These are phyloP conservation scores for Paramyrothecium sp. DNA, from an alignment of 2,329 filamentous ascomycete genomes.

Conservation along the genomic window DNA sequence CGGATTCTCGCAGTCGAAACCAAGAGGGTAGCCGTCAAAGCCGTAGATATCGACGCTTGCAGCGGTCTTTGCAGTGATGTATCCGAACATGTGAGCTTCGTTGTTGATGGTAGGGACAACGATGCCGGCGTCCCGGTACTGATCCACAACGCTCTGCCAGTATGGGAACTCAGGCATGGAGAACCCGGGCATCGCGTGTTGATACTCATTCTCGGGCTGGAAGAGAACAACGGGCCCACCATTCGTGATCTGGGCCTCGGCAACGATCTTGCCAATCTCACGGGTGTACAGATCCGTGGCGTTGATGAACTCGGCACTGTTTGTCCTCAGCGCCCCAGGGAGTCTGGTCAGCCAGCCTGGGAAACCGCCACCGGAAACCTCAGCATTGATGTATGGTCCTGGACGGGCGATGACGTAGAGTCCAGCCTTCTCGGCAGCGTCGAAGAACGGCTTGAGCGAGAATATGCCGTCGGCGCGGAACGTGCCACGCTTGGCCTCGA, in stretches of 20 bases:
- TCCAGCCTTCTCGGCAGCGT: slow-evolving; percentile 63
- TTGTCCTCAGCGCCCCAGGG: slow-evolving; percentile 56
- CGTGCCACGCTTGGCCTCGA: slow-evolving; percentile 66
- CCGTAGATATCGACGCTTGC: slow-evolving; percentile 39
- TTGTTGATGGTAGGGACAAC: slow-evolving; percentile 70
- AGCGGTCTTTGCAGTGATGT: slow-evolving; percentile 14
- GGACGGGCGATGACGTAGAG: slow-evolving; percentile 68
- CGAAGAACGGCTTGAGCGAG: slow-evolving; percentile 66
- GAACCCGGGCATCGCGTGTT: slow-evolving; percentile 7
- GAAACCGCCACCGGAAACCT: slow-evolving; percentile 67
- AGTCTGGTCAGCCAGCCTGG: slow-evolving; percentile 69
- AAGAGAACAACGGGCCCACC: slow-evolving; percentile 69
- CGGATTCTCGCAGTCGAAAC: slow-evolving; percentile 44
- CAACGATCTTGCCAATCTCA: slow-evolving; percentile 61
- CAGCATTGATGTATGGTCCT: slow-evolving; percentile 70
- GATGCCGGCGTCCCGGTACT: slow-evolving; percentile 61
- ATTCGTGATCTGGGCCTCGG: slow-evolving; percentile 70
- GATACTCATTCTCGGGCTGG: slow-evolving; percentile 70
- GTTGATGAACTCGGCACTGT: slow-evolving; percentile 53
- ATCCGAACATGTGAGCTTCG: slow-evolving; percentile 48
- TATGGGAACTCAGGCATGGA: slow-evolving; percentile 61
- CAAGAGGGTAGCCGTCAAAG: slow-evolving; percentile 39
- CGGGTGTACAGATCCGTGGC: slow-evolving; percentile 53
- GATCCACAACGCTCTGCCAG: slow-evolving; percentile 64
- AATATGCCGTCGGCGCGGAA: slow-evolving; percentile 68